A percentile compares a stretch with the other conserved stretches of the same genome.
phyloP scores from a whole-genome alignment of 2,329 filamentous ascomycete genomes.

The Pyricularia sp. region DNA sequence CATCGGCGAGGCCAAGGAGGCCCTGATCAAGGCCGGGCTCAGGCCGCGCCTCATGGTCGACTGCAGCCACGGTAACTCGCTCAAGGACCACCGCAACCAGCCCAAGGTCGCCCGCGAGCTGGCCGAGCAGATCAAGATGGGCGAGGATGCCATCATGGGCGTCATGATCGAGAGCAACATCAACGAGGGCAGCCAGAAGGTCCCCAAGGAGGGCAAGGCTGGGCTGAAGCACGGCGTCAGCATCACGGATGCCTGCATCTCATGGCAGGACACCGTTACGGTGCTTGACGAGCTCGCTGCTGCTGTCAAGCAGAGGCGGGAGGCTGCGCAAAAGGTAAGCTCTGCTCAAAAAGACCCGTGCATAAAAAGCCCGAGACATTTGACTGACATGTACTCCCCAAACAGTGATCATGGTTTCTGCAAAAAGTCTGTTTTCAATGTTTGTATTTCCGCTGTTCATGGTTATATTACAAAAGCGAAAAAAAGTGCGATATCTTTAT shows the following conservation, averaged over 20 bases:
- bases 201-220: slow-evolving; percentile 74
- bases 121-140: slow-evolving; percentile 74
- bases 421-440: background rate
- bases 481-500: background rate
- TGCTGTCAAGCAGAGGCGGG: slow-evolving; percentile 67
- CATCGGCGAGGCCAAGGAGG: slow-evolving; percentile 70
- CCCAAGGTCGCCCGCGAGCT: slow-evolving; percentile 79
- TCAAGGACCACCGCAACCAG: slow-evolving; percentile 96
- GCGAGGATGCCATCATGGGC: slow-evolving; percentile 84
- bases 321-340: slow-evolving; percentile 12
- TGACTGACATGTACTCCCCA: background rate
- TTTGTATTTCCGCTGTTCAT: background rate
- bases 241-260: slow-evolving; percentile 93
- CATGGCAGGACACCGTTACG: slow-evolving; percentile 77
- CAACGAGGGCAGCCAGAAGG: slow-evolving; percentile 89
- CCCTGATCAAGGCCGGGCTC: slow-evolving; percentile 72
- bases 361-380: background rate
- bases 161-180: slow-evolving; percentile 99
- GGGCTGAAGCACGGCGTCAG: slow-evolving; percentile 88
- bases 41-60: slow-evolving; percentile 93
- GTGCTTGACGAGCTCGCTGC: slow-evolving; percentile 73
- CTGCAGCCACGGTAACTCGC: slow-evolving; percentile 81
- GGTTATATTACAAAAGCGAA: background rate
- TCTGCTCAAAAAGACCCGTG: background rate
- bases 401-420: background rate